A percentile compares a stretch with the other conserved stretches of the same genome.
Evolutionary conservation across 768 basidiomycete species (phyloP).

Genomic region (Tylopilus sp.): DNA sequence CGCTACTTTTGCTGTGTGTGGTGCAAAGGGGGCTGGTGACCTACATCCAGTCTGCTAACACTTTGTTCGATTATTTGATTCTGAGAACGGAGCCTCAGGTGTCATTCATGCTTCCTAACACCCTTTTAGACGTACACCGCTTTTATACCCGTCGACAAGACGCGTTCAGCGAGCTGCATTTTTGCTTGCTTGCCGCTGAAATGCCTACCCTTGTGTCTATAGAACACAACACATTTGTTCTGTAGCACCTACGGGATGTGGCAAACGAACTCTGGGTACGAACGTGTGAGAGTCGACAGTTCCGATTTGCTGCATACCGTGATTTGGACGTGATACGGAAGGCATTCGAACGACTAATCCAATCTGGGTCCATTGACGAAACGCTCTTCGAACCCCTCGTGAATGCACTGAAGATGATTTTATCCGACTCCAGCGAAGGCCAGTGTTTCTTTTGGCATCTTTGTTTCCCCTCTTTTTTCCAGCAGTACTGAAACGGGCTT

Average conservation of each 20-base stretch:
- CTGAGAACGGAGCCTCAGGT: constrained; percentile 48
- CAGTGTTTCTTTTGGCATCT: constrained; percentile 15
- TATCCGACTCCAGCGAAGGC: constrained; percentile 64
- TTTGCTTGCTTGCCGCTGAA: constrained; percentile 54
- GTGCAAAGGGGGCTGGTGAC: too few relatives aligned
- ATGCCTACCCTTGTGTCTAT: constrained; percentile 70
- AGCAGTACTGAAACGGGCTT: not conserved
- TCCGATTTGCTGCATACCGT: constrained; percentile 72
- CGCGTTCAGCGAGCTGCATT: constrained; percentile 65
- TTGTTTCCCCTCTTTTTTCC: too few relatives aligned
- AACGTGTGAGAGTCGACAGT: constrained; percentile 62
- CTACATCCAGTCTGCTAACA: constrained; percentile 61
- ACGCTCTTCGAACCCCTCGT: constrained; percentile 60
- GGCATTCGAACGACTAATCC: constrained; percentile 64
- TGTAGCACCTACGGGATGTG: constrained; percentile 46
- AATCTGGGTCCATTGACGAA: constrained; percentile 45
- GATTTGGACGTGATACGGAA: constrained; percentile 68
- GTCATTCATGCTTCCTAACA: constrained; percentile 36
- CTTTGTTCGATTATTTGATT: constrained; percentile 57
- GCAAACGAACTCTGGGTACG: constrained; percentile 51
- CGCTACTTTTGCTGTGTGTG: too few relatives aligned
- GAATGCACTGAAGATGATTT: constrained; percentile 60
- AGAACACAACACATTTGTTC: constrained; percentile 57
- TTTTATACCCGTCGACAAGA: constrained; percentile 66
- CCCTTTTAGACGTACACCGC: constrained; percentile 65